Evolutionary conservation across 2,329 filamentous ascomycete genomes (phyloP), one percentile per base, ranked within the genome.

Genomic region (Ceratocystis colombiana): DNA sequence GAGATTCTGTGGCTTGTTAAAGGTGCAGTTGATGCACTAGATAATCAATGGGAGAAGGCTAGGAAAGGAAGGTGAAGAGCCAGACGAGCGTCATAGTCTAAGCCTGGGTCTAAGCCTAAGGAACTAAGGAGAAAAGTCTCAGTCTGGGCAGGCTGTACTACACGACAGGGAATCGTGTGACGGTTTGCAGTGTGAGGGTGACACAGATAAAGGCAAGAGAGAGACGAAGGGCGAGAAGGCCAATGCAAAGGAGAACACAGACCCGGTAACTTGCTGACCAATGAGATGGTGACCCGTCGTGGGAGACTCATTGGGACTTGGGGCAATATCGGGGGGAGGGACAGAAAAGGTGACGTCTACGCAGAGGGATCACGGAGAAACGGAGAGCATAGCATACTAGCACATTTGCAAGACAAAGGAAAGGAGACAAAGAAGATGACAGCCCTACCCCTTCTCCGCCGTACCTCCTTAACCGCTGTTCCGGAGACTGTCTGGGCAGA

Each of bases 41-140:
- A 33, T 33, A 33, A 37, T 6, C 10, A n/a, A 20, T 59, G 5
- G 28, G 30, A 59, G 25, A 59, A 37, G 25, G 28, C 33, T 37
- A 53, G 48, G 25, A 25, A 53, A 53, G 12, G 20, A 25, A 28
- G 10, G 15, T n/a, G 25, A 59, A 25, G 15, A 33, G n/a, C 3
- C 12, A 37, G 53, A 33, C 53, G 53, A 59, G 25, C 25, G 53
- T 33, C 53, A 59, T 59, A 30, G 53, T 59, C 28, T 33, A 59
- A 37, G 53, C 25, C 53, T 59, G 53, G 33, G 53, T 33, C 28
- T 59, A 33, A 22, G 46, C 46, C 46, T 7, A 37, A 37, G 33
- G 33, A 37, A 37, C 33, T 12, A 37, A 37, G 53, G 53, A 33
- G 28, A 6, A 30, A 30, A 12, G 53, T 59, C 53, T 59, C 53